Conservation (phyloP, 2,329 filamentous ascomycete species). For the Pseudogymnoascus sp. region DNA sequence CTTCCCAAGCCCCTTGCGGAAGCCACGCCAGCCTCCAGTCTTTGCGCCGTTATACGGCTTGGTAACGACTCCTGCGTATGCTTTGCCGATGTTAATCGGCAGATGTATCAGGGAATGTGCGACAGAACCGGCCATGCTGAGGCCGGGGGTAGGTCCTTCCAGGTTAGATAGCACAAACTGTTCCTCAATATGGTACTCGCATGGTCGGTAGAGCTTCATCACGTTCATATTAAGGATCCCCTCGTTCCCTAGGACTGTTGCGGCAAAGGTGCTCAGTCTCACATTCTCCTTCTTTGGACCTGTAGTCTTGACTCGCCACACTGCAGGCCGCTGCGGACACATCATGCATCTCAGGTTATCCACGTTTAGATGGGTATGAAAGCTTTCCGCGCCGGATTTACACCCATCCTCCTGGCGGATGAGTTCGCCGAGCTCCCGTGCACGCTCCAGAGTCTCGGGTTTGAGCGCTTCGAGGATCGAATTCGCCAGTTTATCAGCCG, state of each 20-base stretch:
- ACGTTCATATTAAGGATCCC: slow-evolving; percentile 43
- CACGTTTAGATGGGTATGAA: slow-evolving; percentile 58
- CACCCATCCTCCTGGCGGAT: slow-evolving; percentile 58
- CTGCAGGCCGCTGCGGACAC: slow-evolving; percentile 56
- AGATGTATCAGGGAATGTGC: slow-evolving; percentile 14
- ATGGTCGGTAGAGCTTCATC: slow-evolving; percentile 14
- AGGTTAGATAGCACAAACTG: slow-evolving; percentile 14
- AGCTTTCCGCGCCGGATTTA: slow-evolving; percentile 52
- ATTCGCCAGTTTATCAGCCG: slow-evolving; percentile 52
- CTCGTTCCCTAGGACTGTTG: slow-evolving; percentile 54
- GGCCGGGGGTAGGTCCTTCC: slow-evolving; percentile 15
- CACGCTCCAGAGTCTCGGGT: slow-evolving; percentile 47
- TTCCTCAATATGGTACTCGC: slow-evolving; percentile 15
- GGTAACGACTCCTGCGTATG: slow-evolving; percentile 13
- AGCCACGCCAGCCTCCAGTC: slow-evolving; percentile 12
- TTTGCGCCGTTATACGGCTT: slow-evolving; percentile 16
- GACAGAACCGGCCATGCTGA: slow-evolving; percentile 16
- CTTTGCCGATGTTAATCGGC: slow-evolving; percentile 16
- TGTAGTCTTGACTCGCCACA: slow-evolving; percentile 63
- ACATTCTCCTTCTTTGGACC: slow-evolving; percentile 38
- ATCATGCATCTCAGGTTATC: slow-evolving; percentile 59
- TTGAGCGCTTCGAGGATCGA: slow-evolving; percentile 52
- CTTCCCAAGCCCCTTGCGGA: slow-evolving; percentile 16
- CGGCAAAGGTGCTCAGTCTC: slow-evolving; percentile 62
- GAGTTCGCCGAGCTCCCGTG: slow-evolving; percentile 39